These are phyloP conservation scores for Pythium phragmiticola DNA, from an alignment of 352 stramenopile species.

Conservation along the genomic window DNA sequence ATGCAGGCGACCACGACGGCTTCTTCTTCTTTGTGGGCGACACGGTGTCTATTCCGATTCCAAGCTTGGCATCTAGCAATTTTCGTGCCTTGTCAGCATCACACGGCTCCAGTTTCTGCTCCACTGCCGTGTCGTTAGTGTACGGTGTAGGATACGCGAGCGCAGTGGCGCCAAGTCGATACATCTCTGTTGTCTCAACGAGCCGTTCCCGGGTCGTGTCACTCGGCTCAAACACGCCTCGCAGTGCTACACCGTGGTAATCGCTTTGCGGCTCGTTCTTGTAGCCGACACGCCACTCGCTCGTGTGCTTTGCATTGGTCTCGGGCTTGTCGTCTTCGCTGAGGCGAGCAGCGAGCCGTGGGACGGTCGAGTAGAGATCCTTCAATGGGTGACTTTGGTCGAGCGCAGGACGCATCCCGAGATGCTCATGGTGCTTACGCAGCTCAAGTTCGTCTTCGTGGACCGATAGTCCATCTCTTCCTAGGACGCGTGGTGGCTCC, in stretches of 20 bases:
- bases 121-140: slow-evolving; percentile 2
- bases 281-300: slow-evolving; percentile 50
- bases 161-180: slow-evolving; percentile 10
- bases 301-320: slow-evolving; percentile 21
- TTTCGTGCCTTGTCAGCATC: slow-evolving; percentile 25
- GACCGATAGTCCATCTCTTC: slow-evolving; percentile 14
- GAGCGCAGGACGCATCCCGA: slow-evolving; percentile 43
- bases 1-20: slow-evolving; percentile 42
- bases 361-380: slow-evolving; percentile 54
- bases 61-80: slow-evolving; percentile 19
- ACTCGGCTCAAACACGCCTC: slow-evolving; percentile 49
- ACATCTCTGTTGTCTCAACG: slow-evolving; percentile 10
- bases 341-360: slow-evolving; percentile 30
- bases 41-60: neutral
- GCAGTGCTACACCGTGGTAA: slow-evolving; percentile 27
- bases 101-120: slow-evolving; percentile 9
- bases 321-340: slow-evolving; percentile 8
- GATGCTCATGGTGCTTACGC: slow-evolving; percentile 49
- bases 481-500: slow-evolving; percentile 19
- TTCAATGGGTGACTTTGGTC: slow-evolving; percentile 43
- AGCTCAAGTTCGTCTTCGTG: slow-evolving; percentile 54
- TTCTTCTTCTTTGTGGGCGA: slow-evolving; percentile 15
- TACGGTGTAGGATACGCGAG: slow-evolving; percentile 16
- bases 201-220: slow-evolving; percentile 37
- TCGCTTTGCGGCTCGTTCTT: slow-evolving; percentile 39